These are phyloP conservation scores for Grosmannia penicillata DNA, from an alignment of 2,329 filamentous ascomycete genomes.

Conservation along the genomic window DNA sequence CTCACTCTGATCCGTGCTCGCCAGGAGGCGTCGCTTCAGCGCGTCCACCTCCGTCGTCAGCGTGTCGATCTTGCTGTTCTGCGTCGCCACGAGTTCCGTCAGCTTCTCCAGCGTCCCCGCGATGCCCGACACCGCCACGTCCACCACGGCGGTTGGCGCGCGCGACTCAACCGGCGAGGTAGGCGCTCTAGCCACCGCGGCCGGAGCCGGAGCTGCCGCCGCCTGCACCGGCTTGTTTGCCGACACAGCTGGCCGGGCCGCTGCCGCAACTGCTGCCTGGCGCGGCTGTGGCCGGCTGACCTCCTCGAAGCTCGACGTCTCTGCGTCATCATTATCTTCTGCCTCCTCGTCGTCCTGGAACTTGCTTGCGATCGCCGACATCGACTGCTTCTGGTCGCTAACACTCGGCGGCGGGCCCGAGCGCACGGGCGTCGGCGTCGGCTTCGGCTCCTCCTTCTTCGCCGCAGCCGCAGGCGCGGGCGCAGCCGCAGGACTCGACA, in stretches of 20 bases:
- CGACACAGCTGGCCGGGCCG: conserved; percentile 23
- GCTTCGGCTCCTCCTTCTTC: conserved; percentile 30
- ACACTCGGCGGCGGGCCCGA: conserved; percentile 49
- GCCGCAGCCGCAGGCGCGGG: conserved; percentile 20
- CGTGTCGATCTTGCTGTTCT: conserved; percentile 57
- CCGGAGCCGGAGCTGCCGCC: neutral
- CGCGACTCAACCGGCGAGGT: conserved; percentile 15
- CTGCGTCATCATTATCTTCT: conserved; percentile 39
- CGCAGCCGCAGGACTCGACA: conserved; percentile 22
- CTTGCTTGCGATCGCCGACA: conserved; percentile 71
- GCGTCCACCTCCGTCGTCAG: conserved; percentile 62
- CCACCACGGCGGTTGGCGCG: conserved; percentile 16
- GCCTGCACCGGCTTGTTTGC: conserved; percentile 21
- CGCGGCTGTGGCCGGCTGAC: conserved; percentile 61
- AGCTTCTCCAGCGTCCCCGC: conserved; percentile 47
- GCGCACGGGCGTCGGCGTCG: conserved; percentile 20
- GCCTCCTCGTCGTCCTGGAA: conserved; percentile 57
- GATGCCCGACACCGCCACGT: conserved; percentile 36
- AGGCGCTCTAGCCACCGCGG: conserved; percentile 17
- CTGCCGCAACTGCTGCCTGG: conserved; percentile 8
- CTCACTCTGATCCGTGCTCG: conserved; percentile 50
- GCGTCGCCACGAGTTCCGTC: conserved; percentile 60
- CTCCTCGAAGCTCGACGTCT: conserved; percentile 77
- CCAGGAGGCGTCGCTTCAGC: conserved; percentile 63
- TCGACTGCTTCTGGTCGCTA: conserved; percentile 75